Evolutionary conservation across 805 yeast species (phyloP).

Genomic region (Cyberlindnera nakhonratchasimensis): DNA sequence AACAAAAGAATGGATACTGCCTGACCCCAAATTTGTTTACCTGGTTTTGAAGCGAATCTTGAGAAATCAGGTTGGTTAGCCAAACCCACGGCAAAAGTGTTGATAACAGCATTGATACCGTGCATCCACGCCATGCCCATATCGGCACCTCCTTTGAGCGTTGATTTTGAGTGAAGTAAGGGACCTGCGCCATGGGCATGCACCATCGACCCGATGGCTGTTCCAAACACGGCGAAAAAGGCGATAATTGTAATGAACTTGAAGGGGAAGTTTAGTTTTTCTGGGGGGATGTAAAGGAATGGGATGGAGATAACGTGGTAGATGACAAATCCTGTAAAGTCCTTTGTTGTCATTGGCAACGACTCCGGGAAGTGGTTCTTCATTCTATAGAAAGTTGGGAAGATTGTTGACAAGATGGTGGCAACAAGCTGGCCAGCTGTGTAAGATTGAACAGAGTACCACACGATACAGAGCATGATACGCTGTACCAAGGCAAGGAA

Average conservation of each 20-base stretch:
- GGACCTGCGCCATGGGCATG: conserved; percentile 34
- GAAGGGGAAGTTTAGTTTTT: conserved; percentile 29
- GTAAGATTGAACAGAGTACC: conserved; percentile 45
- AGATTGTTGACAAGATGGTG: conserved; percentile 36
- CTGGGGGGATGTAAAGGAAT: conserved; percentile 32
- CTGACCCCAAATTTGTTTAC: conserved; percentile 38
- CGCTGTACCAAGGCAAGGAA: conserved; percentile 42
- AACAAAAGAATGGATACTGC: conserved; percentile 34
- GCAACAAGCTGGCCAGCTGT: conserved; percentile 44
- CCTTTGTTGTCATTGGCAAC: conserved; percentile 39
- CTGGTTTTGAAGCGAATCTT: conserved; percentile 38
- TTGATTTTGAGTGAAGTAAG: conserved; percentile 28
- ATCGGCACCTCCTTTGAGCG: conserved; percentile 27
- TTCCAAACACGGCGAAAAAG: conserved; percentile 35
- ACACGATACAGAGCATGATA: conserved; percentile 42
- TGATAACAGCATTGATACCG: conserved; percentile 30
- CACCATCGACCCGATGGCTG: conserved; percentile 31
- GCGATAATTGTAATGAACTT: conserved; percentile 29
- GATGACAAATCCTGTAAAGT: conserved; percentile 38
- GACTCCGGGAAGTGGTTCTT: conserved; percentile 38
- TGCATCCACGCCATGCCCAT: conserved; percentile 32
- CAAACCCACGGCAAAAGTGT: conserved; percentile 31
- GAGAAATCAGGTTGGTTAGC: conserved; percentile 33
- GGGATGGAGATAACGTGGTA: conserved; percentile 36
- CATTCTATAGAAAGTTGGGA: conserved; percentile 36